Evolutionary conservation across 257 asterid genomes (phyloP).

Genomic region (Fraxinus quadrangulata): DNA sequence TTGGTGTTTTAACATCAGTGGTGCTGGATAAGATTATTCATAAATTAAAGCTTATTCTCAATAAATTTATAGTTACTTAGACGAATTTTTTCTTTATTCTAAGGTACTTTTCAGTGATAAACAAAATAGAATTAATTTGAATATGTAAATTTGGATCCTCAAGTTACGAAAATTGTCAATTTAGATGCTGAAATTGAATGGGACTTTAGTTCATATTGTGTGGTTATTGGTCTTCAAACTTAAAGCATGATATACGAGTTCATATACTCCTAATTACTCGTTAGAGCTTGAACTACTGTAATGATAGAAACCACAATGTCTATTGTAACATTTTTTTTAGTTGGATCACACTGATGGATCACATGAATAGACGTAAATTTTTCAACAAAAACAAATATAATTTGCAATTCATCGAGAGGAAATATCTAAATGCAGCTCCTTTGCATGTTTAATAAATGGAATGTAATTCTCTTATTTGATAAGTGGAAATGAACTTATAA

Average conservation of each 20-base stretch:
- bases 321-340: not conserved
- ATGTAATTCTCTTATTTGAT: not conserved
- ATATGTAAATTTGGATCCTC: not conserved
- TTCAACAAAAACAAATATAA: not conserved
- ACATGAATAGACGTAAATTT: not conserved
- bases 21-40: too few species aligned
- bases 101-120: not conserved
- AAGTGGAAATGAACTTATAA: not conserved
- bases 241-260: too few species aligned
- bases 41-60: not conserved
- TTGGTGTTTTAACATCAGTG: too few species aligned
- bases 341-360: too few species aligned
- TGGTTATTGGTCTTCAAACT: not conserved
- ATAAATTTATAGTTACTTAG: not conserved
- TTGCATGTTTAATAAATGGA: not conserved
- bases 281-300: too few species aligned
- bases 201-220: too few species aligned
- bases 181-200: not conserved
- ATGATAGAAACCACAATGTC: too few species aligned
- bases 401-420: not conserved
- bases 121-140: not conserved
- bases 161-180: not conserved
- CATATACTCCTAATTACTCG: not conserved
- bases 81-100: not conserved
- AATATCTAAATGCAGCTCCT: not conserved